Evolutionary conservation across 179 eudicot species (phyloP).

Genomic region (Spinacia oleracea): DNA sequence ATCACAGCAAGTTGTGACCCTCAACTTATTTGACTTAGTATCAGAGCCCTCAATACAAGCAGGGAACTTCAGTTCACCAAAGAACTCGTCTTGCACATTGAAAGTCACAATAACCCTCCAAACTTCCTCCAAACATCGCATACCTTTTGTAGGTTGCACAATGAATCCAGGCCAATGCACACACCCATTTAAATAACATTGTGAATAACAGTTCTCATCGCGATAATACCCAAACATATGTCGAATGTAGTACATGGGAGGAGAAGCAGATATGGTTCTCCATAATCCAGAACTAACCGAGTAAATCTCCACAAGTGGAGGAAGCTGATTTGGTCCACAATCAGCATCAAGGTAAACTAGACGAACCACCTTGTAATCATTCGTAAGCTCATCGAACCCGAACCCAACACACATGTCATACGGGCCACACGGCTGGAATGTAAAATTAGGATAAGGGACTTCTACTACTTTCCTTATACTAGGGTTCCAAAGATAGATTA

Average conservation of each 20-base stretch:
- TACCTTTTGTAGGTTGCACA: neutral
- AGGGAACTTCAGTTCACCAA: conserved; percentile 29
- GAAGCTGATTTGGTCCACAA: neutral
- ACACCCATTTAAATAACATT: conserved; percentile 26
- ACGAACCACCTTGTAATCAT: conserved; percentile 37
- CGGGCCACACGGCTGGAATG: neutral
- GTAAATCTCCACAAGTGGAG: conserved; percentile 32
- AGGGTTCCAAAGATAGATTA: conserved; percentile 38
- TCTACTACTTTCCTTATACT: conserved; percentile 10
- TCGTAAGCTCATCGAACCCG: conserved; percentile 24
- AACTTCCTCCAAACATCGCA: neutral
- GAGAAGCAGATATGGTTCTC: conserved; percentile 15
- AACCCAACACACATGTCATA: conserved; percentile 28
- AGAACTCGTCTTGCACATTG: conserved; percentile 30
- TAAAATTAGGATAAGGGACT: conserved; percentile 15
- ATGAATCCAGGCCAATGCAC: conserved; percentile 30
- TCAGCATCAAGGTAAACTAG: conserved; percentile 10
- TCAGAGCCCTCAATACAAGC: neutral
- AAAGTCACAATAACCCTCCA: conserved; percentile 26
- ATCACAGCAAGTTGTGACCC: conserved; percentile 8
- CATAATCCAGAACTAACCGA: conserved; percentile 25
- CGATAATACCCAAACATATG: too few relatives aligned
- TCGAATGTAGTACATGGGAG: neutral
- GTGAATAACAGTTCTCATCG: conserved; percentile 10
- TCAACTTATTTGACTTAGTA: neutral